These are phyloP conservation scores for Wickerhamiella brachini DNA, from an alignment of 805 yeast genomes.

Conservation along the genomic window DNA sequence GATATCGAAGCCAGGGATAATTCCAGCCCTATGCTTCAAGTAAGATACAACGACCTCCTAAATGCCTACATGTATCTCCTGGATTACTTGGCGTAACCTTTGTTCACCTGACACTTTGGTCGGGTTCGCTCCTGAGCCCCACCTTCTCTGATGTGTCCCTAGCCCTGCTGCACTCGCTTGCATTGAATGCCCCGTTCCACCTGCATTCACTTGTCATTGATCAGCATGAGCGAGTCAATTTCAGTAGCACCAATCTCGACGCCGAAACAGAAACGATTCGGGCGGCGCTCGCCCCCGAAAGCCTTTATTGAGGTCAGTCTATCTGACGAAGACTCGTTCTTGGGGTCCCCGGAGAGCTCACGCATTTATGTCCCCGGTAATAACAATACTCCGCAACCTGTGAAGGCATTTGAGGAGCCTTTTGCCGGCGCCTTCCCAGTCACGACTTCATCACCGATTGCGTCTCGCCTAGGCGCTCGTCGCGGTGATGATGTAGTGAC, in stretches of 20 bases:
- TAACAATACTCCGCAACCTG: background rate
- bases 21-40: background rate
- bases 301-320: background rate
- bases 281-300: background rate
- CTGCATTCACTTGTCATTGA: no score
- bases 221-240: no score
- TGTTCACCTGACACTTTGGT: no score
- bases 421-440: background rate
- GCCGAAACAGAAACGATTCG: background rate
- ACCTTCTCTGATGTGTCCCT: background rate
- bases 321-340: background rate
- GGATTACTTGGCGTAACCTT: background rate
- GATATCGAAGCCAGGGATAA: background rate
- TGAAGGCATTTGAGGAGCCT: background rate
- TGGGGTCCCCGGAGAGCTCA: background rate
- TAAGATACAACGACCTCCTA: background rate
- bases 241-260: background rate
- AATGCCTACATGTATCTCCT: constrained; percentile 3
- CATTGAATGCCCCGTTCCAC: no score
- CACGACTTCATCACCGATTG: background rate
- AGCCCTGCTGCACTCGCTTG: no score
- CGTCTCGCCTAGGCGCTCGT: no score
- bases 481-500: no score
- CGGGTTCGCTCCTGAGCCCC: no score
- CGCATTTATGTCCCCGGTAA: background rate